Conservation (phyloP, 768 basidiomycete genomes). For the Rubroboletus satanas region DNA sequence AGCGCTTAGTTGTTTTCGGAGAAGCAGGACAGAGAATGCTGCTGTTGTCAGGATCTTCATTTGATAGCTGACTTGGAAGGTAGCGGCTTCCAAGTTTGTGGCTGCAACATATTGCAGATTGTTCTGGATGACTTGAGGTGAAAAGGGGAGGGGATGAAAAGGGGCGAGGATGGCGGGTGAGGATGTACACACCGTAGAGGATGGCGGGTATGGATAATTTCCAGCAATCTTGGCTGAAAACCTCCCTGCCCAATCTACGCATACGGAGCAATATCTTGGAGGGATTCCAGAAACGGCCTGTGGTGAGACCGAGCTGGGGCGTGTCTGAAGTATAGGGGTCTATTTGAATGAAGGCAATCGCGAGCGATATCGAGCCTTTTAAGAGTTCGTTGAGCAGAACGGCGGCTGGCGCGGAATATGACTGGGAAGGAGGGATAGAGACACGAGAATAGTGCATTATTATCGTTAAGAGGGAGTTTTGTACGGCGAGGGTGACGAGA, state of each 20-base stretch:
- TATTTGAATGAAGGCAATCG: slow-evolving; percentile 72
- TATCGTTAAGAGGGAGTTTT: slow-evolving; percentile 87
- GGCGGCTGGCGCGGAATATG: slow-evolving; percentile 91
- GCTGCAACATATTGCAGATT: slow-evolving; percentile 94
- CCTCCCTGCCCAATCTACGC: slow-evolving; percentile 56
- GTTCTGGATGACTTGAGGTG: slow-evolving; percentile 74
- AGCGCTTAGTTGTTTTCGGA: slow-evolving; percentile 68
- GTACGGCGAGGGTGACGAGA: slow-evolving; percentile 80
- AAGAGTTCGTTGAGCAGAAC: slow-evolving; percentile 93
- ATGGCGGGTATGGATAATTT: slow-evolving; percentile 96
- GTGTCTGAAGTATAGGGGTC: slow-evolving; percentile 37
- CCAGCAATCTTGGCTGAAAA: slow-evolving; percentile 93
- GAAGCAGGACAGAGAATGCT: slow-evolving; percentile 77
- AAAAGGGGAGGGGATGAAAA: slow-evolving; percentile 6
- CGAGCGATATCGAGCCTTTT: slow-evolving; percentile 83
- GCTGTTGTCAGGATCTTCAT: slow-evolving; percentile 98
- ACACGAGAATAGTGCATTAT: slow-evolving; percentile 97
- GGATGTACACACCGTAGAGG: slow-evolving; percentile 61
- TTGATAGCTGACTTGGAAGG: slow-evolving; percentile 95
- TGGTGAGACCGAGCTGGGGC: slow-evolving; percentile 29
- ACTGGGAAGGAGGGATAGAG: slow-evolving; percentile 64
- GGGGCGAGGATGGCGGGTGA: neutral
- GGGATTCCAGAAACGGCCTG: slow-evolving; percentile 36
- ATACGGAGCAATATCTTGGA: slow-evolving; percentile 42
- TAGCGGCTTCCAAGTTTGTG: slow-evolving; percentile 89